These are phyloP conservation scores for Kodamaea nitidulidarum DNA, from an alignment of 805 yeast genomes.

Conservation along the genomic window DNA sequence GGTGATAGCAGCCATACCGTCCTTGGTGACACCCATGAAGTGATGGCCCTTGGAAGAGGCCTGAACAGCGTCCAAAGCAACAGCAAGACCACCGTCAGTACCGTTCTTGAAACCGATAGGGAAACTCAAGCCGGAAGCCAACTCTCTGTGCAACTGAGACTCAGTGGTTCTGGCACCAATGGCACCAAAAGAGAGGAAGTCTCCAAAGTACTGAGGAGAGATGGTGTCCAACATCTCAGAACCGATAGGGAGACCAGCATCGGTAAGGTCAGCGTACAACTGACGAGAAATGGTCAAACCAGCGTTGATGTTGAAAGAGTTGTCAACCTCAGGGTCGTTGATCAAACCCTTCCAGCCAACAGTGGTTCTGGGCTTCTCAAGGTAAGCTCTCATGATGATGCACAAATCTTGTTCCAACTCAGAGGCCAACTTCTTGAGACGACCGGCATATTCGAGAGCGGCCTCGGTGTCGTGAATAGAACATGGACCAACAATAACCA, in stretches of 20 bases:
- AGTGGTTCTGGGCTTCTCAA: slow-evolving; percentile 97
- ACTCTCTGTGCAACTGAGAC: slow-evolving; percentile 95
- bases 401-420: slow-evolving; percentile 74
- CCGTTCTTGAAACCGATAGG: slow-evolving; percentile 99
- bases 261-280: slow-evolving; percentile 77
- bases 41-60: slow-evolving; percentile 93
- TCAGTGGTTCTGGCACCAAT: slow-evolving; percentile 99
- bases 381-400: slow-evolving; percentile 93
- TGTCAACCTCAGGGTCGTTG: slow-evolving; percentile 93
- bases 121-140: slow-evolving; percentile 97
- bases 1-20: slow-evolving; percentile 94
- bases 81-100: slow-evolving; percentile 91
- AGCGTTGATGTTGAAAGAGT: slow-evolving; percentile 89
- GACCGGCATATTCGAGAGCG: slow-evolving; percentile 81
- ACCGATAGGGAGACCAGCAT: slow-evolving; percentile 81
- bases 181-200: slow-evolving; percentile 90
- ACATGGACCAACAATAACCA: slow-evolving; percentile 94
- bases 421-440: slow-evolving; percentile 62
- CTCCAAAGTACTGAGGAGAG: slow-evolving; percentile 92
- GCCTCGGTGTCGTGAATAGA: slow-evolving; percentile 90
- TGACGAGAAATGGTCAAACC: slow-evolving; percentile 86
- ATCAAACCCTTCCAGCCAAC: slow-evolving; percentile 99
- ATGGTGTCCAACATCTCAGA: slow-evolving; percentile 98
- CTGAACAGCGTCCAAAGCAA: slow-evolving; percentile 89
- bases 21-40: slow-evolving; percentile 95